Evolutionary conservation across 2,329 filamentous ascomycete species (phyloP).

Genomic region (Penicillium polonicum): DNA sequence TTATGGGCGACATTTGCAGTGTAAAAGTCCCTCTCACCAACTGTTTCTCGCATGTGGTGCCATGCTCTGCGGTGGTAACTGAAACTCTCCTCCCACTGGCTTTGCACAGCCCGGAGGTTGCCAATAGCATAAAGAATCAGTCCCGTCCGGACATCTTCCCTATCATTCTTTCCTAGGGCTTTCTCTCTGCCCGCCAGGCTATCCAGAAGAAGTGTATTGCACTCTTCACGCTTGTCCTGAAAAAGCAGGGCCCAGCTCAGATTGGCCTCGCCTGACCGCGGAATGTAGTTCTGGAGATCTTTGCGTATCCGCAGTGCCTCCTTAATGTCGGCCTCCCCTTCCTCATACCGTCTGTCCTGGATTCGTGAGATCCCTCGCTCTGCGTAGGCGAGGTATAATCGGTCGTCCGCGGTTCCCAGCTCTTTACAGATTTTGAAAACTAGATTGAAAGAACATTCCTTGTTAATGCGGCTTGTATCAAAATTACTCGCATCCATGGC

Average conservation of each 20-base stretch:
- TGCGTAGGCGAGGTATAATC: slow-evolving; percentile 17
- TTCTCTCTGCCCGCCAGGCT: slow-evolving; percentile 23
- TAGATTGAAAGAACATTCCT: slow-evolving; percentile 20
- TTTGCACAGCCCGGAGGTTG: background rate
- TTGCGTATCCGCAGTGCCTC: background rate
- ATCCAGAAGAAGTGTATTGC: slow-evolving; percentile 19
- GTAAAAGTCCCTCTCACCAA: slow-evolving; percentile 28
- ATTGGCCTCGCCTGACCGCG: background rate
- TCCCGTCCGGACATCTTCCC: slow-evolving; percentile 10
- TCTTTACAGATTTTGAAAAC: slow-evolving; percentile 19
- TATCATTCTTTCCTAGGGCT: slow-evolving; percentile 22
- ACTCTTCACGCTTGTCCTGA: background rate
- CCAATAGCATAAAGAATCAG: background rate
- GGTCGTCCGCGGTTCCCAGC: slow-evolving; percentile 14
- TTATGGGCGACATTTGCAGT: slow-evolving; percentile 25
- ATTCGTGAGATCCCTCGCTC: slow-evolving; percentile 13
- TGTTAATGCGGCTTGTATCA: slow-evolving; percentile 20
- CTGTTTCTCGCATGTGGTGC: slow-evolving; percentile 21
- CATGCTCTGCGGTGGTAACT: slow-evolving; percentile 22
- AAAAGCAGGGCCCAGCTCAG: background rate
- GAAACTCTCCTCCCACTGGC: slow-evolving; percentile 18
- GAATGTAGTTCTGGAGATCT: background rate
- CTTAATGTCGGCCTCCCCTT: background rate
- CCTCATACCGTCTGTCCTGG: background rate
- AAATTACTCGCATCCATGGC: slow-evolving; percentile 23